A percentile compares a stretch with the other conserved stretches of the same genome.
Conservation (phyloP, 257 asterid genomes). For the Anisodus tanguticus region DNA sequence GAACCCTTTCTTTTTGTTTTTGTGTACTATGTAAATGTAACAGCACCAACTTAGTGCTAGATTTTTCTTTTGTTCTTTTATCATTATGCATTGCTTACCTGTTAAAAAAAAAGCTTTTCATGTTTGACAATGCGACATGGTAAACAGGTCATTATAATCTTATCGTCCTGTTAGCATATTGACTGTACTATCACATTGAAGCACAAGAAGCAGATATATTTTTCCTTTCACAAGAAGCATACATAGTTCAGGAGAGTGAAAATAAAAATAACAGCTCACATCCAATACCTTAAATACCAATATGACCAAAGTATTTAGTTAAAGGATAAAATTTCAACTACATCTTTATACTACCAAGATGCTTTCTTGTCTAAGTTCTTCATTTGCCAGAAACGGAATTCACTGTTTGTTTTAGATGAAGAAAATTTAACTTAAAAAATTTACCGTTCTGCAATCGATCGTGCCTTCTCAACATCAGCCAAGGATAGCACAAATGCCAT, state of each 20-base stretch:
- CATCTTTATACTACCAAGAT: neutral
- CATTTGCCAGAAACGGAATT: conserved; percentile 15
- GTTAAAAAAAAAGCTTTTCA: neutral
- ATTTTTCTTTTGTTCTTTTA: neutral
- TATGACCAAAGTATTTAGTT: neutral
- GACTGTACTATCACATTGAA: neutral
- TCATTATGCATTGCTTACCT: neutral
- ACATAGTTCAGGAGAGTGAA: conserved; percentile 1
- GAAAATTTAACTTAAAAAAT: conserved; percentile 6
- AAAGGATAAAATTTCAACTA: neutral
- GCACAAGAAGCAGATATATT: neutral
- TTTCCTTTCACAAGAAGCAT: neutral
- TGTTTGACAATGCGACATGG: neutral
- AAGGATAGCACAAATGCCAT: conserved; percentile 84
- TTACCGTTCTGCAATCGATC: conserved; percentile 90
- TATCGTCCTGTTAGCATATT: neutral
- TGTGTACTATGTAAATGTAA: neutral
- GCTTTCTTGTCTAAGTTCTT: neutral
- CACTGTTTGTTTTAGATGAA: neutral
- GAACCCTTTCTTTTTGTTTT: neutral
- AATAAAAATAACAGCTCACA: neutral
- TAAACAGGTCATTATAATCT: conserved; percentile 14
- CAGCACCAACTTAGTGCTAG: neutral
- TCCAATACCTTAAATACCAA: neutral
- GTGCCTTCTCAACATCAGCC: conserved; percentile 90